phyloP scores from a whole-genome alignment of 2,329 filamentous ascomycete genomes.

The Cladosporium colombiae region DNA sequence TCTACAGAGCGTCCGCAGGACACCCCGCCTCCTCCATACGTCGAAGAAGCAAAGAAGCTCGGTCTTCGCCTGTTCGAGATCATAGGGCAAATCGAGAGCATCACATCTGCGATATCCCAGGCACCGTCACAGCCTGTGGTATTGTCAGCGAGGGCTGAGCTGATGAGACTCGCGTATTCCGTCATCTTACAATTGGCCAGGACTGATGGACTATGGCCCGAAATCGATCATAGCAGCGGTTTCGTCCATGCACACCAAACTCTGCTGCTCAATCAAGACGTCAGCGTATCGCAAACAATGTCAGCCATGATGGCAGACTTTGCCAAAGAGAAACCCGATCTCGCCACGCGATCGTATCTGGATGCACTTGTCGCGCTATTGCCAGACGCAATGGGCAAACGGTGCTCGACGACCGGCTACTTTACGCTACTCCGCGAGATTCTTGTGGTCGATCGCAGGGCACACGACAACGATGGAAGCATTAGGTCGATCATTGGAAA shows the following conservation, averaged over 20 bases:
- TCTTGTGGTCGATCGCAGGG: slow-evolving; percentile 2
- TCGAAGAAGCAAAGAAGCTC: slow-evolving; percentile 28
- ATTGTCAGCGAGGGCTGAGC: background rate
- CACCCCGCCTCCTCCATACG: slow-evolving; percentile 24
- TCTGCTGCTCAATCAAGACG: slow-evolving; percentile 29
- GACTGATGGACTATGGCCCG: slow-evolving; percentile 10
- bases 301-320: slow-evolving; percentile 28
- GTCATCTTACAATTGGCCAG: slow-evolving; percentile 15
- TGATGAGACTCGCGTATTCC: slow-evolving; percentile 16
- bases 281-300: slow-evolving; percentile 22
- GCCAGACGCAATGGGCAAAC: slow-evolving; percentile 24
- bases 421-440: slow-evolving; percentile 25
- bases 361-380: slow-evolving; percentile 26
- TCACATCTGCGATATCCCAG: background rate
- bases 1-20: slow-evolving; percentile 23
- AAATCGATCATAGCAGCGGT: slow-evolving; percentile 41
- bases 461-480: slow-evolving; percentile 24
- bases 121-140: background rate
- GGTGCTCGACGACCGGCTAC: slow-evolving; percentile 22
- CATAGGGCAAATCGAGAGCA: background rate
- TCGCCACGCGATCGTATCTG: slow-evolving; percentile 29
- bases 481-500: slow-evolving; percentile 26
- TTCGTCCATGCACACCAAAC: slow-evolving; percentile 41
- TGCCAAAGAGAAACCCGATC: slow-evolving; percentile 26
- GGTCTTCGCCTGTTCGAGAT: slow-evolving; percentile 27